Percentiles rank a stretch among this genome's conserved stretches.
Evolutionary conservation across 306 rosid genomes (phyloP).

Genomic region (Corylus heterophylla): DNA sequence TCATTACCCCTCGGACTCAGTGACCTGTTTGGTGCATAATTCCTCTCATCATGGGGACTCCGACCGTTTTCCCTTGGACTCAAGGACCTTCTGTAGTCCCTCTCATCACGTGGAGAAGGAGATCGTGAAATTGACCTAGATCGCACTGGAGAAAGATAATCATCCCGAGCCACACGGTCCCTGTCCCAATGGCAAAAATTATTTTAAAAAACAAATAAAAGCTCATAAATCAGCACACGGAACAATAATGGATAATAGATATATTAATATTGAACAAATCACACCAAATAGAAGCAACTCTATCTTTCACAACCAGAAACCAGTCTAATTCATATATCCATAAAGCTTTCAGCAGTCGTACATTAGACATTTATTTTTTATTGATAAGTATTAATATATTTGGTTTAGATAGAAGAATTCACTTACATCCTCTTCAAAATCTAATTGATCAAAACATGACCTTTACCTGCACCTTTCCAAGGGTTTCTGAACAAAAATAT

Average conservation of each 20-base stretch:
- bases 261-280: neutral
- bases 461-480: conserved; percentile 93
- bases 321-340: conserved; percentile 27
- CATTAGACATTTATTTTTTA: neutral
- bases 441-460: conserved; percentile 68
- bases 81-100: conserved; percentile 54
- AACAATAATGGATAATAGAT: neutral
- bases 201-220: neutral
- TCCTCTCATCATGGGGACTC: conserved; percentile 49
- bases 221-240: conserved; percentile 15
- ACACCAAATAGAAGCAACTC: conserved; percentile 15
- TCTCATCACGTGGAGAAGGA: conserved; percentile 47
- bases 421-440: conserved; percentile 64
- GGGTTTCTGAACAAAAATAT: conserved; percentile 77
- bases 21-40: conserved; percentile 49
- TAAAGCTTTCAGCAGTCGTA: conserved; percentile 32
- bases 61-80: conserved; percentile 58
- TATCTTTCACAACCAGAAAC: conserved; percentile 23
- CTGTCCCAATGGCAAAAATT: conserved; percentile 35
- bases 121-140: conserved; percentile 83
- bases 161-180: conserved; percentile 63
- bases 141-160: conserved; percentile 56
- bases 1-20: conserved; percentile 52
- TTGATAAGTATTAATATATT: neutral
- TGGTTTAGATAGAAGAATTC: conserved; percentile 25